Evolutionary conservation across 352 stramenopile genomes (phyloP).

Genomic region (Peronospora belbahrii): DNA sequence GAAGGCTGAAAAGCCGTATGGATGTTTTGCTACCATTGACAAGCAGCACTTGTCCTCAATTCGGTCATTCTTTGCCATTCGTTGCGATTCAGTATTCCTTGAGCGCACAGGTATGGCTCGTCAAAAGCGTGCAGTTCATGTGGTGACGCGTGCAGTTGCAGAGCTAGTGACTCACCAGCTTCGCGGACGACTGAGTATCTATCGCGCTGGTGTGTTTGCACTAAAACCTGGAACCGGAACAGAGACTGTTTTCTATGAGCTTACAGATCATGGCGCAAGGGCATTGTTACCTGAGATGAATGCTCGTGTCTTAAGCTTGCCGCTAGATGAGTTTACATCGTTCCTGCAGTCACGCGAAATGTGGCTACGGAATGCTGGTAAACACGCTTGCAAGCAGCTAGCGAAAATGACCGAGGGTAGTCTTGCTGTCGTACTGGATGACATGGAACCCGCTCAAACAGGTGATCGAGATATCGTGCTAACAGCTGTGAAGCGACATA

Average conservation of each 20-base stretch:
- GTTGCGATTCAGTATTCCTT: constrained; percentile 33
- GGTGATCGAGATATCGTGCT: constrained; percentile 63
- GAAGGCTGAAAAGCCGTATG: constrained; percentile 57
- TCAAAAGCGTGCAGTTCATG: constrained; percentile 54
- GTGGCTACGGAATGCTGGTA: constrained; percentile 71
- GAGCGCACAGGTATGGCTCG: constrained; percentile 58
- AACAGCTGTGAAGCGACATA: constrained; percentile 52
- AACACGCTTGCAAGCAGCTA: constrained; percentile 41
- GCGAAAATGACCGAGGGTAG: constrained; percentile 49
- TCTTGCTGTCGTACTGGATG: constrained; percentile 60
- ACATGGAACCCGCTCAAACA: constrained; percentile 76
- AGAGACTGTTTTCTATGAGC: constrained; percentile 30
- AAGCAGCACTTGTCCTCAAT: constrained; percentile 31
- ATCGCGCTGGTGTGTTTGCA: constrained; percentile 55
- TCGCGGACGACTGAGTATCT: constrained; percentile 44
- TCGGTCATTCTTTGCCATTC: constrained; percentile 39
- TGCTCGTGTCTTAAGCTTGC: constrained; percentile 42
- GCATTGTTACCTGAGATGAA: constrained; percentile 46
- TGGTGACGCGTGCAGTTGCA: constrained; percentile 51
- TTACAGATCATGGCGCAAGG: constrained; percentile 61
- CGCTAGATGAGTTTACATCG: constrained; percentile 55
- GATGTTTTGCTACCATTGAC: constrained; percentile 45
- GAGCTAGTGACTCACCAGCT: constrained; percentile 32
- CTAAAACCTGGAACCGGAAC: constrained; percentile 23
- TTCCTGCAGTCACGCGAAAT: constrained; percentile 60